Evolutionary conservation across 371 early-diverging fungal species (phyloP), one percentile per base, ranked within the genome.

Genomic region (Circinella minor): DNA sequence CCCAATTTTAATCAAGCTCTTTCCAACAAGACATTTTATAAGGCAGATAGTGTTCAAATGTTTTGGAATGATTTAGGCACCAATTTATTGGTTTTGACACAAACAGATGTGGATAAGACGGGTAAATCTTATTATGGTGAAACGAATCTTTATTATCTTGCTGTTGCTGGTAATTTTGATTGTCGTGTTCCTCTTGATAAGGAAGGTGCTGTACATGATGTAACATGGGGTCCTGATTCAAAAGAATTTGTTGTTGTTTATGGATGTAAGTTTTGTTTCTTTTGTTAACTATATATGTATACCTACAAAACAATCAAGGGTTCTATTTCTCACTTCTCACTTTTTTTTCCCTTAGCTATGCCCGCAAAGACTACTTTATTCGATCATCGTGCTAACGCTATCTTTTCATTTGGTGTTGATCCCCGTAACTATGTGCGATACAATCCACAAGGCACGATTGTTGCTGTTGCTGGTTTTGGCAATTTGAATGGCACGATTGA

Each of bases 111-210:
- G 34, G 98, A 98, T 81, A 92, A 91, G 76, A 94, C 97, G 14
- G 96, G 96, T 73, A 91, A 95, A 77, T 94, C 95, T 27, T 99
- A 99, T 85, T 99, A 99, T 78, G 99, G 99, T 68, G 96, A 98
- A 76, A 95, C 95, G 55, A 91, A 91, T 61, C 83, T 99, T 72
- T 97, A 95, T 81, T 97, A 93, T 68, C 81, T 99, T 67, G 87
- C 97, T 11, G 93, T 92, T 2, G 91, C 93, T 47, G 97, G 96
- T n/a, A 94, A 90, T 77, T 96, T 91, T 81, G 97, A 97, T 81
- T 93, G 95, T 77, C 89, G 93, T 71, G 96, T 98, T 5, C 85
- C 89, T 48, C 89, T 98, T 55, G 87, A 94, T 70, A 92, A 92
- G 70, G 93, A 94, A 70, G 98, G 98, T 3, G 95, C 98, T 36